Base-by-base conservation (phyloP, 1,284 basidiomycete species). In the Entoloma clypeatum region DNA sequence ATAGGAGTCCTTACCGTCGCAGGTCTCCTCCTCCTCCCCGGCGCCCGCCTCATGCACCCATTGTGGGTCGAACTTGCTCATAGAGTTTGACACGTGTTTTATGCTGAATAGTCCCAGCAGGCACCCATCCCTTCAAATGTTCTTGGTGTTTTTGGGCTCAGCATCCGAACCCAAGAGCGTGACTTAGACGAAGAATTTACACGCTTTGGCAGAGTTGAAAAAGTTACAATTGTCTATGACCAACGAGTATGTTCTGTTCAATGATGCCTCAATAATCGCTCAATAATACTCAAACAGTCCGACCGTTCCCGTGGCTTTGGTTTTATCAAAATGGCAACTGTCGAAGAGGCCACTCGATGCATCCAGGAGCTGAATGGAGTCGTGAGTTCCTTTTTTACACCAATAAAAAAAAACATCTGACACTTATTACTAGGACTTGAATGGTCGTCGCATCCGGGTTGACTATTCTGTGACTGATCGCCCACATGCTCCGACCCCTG, bases 181-280 rank as follows among this genome's bases (percentile, higher is more conserved):
- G 95, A 98, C 61, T 72, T 99, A 35, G 90, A 97, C 55, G 87
- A 95, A 50, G 93, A 97, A 63, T 99, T 99, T 56, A 78, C 72
- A 54, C 78, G 89, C 32, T 89, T 84, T 53, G 94, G 93, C 16
- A 77, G 82, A 19, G 94, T 98, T 38, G 91, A 95, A 57, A 98
- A 98, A 66, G 92, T 94, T 25, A 89, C 88, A 38, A 93, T 99
- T 53, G 96, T 99, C n/a, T 98, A 98, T 62, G 95, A 99, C 66
- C 93, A 97, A 64, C 74, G 94, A 58, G 93, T 96, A 59, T 59
- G 91, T 69, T n/a, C 21, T 44, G 19, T 42, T 48, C 14, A 27
- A 41, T 26, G 17, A 11, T 19, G 23, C 41, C 44, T 41, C 50
- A 46, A 42, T 46, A 24, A 40, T 54, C 42, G 19, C 26, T 49